Evolutionary conservation across 129 eudicot genomes (phyloP), one percentile per base, ranked within the genome.

Genomic region (Smallanthus sonchifolius): DNA sequence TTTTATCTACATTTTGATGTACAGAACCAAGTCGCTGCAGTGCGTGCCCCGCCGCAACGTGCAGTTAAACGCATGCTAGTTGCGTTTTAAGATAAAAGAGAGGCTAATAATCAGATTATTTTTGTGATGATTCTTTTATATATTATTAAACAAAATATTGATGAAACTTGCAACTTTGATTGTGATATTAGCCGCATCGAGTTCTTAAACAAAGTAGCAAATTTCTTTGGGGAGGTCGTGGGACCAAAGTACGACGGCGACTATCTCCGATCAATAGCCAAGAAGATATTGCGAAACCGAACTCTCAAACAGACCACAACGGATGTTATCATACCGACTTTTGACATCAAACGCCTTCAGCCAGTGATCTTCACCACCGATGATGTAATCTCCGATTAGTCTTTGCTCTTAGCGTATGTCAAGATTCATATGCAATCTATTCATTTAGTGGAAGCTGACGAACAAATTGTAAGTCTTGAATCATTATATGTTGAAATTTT

Each of bases 191-290:
- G 86, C 70, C 86, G 83, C 65, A 69, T 59, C 52, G 13, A 62
- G 52, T 83, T 83, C 74, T 10, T 72, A 49, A 79, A 79, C 3
- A 65, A 61, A 60, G 73, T 78, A 16, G 76, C 69, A 45, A 63
- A 60, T 39, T 78, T 83, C 74, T 52, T 83, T 19, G 77, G 80
- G 6, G 73, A 42, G 20, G 80, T 64, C 6, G 30, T 56, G 0
- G 87, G 90, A 34, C 90, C 90, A 56, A 86, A 86, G 69, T 86
- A 83, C 44, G 85, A 86, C 7, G 90, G 87, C 11, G 67, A 70
- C 74, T 80, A 86, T 74, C 74, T 83, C 24, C 80, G 75, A 65
- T 57, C 83, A 73, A 54, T 83, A n/a, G 35, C 83, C 5, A 63
- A 73, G 9, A 65, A 37, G 20, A 14, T 74, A 43, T 17, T 80